Conservation (phyloP, 306 rosid species). For the Acacia confusa region DNA sequence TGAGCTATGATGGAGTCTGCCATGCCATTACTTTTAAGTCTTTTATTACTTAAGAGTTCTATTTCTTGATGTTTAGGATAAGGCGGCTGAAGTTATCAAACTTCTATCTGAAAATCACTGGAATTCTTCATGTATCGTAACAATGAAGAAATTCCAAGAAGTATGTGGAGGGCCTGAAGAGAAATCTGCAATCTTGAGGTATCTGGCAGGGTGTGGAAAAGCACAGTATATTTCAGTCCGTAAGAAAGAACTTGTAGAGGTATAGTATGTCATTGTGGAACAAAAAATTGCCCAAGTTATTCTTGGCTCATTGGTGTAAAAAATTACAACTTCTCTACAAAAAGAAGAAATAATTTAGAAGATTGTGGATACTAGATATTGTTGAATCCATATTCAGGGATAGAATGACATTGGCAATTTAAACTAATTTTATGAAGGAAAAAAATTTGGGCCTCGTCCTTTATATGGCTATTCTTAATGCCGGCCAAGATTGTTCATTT, state of each 20-base stretch:
- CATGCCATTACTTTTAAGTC: slow-evolving; percentile 6
- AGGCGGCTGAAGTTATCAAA: slow-evolving; percentile 59
- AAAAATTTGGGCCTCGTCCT: neutral
- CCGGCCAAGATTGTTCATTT: slow-evolving; percentile 11
- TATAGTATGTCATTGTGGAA: slow-evolving; percentile 30
- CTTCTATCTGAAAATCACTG: slow-evolving; percentile 68
- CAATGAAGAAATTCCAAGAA: slow-evolving; percentile 69
- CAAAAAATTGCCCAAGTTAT: too few relatives aligned
- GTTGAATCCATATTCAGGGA: neutral
- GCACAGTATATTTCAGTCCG: slow-evolving; percentile 55
- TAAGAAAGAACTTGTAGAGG: slow-evolving; percentile 67
- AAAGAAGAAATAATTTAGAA: neutral
- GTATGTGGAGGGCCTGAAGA: slow-evolving; percentile 67
- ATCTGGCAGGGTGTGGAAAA: slow-evolving; percentile 64
- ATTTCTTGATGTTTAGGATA: slow-evolving; percentile 52
- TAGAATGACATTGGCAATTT: neutral
- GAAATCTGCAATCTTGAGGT: slow-evolving; percentile 66
- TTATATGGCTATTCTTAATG: neutral
- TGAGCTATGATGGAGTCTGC: slow-evolving; percentile 22
- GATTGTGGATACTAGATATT: neutral
- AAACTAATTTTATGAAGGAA: neutral
- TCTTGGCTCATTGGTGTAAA: slow-evolving; percentile 19
- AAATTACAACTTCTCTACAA: slow-evolving; percentile 1
- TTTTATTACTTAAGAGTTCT: slow-evolving; percentile 12
- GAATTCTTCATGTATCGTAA: slow-evolving; percentile 61